A percentile compares a stretch with the other conserved stretches of the same genome.
Evolutionary conservation across 805 yeast species (phyloP).

Genomic region (Candida awuae): DNA sequence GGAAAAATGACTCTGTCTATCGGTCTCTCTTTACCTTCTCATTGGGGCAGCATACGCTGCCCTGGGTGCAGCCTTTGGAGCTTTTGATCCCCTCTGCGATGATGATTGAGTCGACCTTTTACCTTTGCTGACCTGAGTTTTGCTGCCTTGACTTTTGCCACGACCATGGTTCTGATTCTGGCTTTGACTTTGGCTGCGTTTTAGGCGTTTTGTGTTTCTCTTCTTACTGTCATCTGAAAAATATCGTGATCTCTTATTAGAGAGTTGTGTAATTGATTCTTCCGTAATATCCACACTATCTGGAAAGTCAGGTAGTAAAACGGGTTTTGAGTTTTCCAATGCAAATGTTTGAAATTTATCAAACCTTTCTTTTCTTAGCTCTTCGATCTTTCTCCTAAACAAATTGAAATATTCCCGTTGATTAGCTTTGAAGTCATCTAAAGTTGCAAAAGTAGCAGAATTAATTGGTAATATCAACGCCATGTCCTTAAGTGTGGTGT

Average conservation of each 20-base stretch:
- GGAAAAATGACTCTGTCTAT: neutral
- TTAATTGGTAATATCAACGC: conserved; percentile 46
- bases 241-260: neutral
- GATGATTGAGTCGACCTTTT: neutral
- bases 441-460: conserved; percentile 35
- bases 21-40: neutral
- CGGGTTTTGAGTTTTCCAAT: neutral
- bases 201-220: neutral
- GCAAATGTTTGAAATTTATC: neutral
- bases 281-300: neutral
- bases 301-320: neutral
- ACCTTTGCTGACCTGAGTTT: neutral
- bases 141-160: neutral
- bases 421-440: conserved; percentile 30
- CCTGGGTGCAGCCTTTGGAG: neutral
- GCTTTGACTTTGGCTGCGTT: neutral
- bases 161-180: neutral
- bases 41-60: neutral
- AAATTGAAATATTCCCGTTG: conserved; percentile 22
- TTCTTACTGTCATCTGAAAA: neutral
- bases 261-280: neutral
- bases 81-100: neutral
- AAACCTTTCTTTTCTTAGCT: conserved; percentile 16
- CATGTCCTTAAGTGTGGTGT: conserved; percentile 44
- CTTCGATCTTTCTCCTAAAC: conserved; percentile 20